phyloP scores from a whole-genome alignment of 495 filamentous ascomycete genomes.

The Hypoxylon perforatum region DNA sequence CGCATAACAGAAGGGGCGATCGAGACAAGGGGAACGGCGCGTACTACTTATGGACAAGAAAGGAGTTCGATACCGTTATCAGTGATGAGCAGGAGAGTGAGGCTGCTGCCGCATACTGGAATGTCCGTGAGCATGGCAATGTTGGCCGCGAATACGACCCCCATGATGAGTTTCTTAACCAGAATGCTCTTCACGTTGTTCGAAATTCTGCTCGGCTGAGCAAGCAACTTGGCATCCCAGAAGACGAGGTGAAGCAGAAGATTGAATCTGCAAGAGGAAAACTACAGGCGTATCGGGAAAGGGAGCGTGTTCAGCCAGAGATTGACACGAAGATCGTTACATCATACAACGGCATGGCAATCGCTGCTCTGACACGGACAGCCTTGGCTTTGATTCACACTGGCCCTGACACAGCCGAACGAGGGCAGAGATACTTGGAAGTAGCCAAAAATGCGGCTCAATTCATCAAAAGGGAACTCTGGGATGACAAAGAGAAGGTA shows the following conservation, averaged over 20 bases:
- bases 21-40: conserved; percentile 91
- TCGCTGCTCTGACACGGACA: conserved; percentile 81
- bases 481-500: conserved; percentile 68
- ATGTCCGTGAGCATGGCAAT: conserved; percentile 89
- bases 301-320: conserved; percentile 79
- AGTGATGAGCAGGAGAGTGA: conserved; percentile 69
- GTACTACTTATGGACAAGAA: conserved; percentile 93
- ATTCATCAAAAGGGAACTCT: conserved; percentile 85
- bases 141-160: conserved; percentile 85
- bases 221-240: conserved; percentile 79
- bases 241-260: conserved; percentile 77
- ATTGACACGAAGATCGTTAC: conserved; percentile 93
- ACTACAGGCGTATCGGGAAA: conserved; percentile 77
- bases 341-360: conserved; percentile 89
- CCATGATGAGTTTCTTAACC: conserved; percentile 93
- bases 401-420: conserved; percentile 63
- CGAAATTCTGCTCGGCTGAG: conserved; percentile 72
- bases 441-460: conserved; percentile 74
- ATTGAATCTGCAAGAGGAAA: conserved; percentile 75
- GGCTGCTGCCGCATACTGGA: conserved; percentile 86
- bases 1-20: conserved; percentile 77
- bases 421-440: conserved; percentile 63
- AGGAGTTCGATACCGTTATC: conserved; percentile 85
- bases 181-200: conserved; percentile 66
- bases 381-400: conserved; percentile 71